These are phyloP conservation scores for Pichia sp. DNA, from an alignment of 1,139 yeast genomes.

Conservation along the genomic window DNA sequence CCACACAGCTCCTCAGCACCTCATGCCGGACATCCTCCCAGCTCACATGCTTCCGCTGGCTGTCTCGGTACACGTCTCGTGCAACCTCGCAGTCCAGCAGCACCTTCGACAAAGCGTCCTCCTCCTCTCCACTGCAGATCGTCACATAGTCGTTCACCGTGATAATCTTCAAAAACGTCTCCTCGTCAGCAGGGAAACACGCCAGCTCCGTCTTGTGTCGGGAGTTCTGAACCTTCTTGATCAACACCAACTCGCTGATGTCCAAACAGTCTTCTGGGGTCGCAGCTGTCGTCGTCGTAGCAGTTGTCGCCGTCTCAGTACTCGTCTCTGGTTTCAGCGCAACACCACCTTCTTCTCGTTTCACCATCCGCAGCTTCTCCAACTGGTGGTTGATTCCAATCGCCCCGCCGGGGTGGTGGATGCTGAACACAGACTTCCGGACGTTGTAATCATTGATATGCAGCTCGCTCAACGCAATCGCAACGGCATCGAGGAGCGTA, in stretches of 20 bases:
- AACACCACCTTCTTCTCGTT: neutral
- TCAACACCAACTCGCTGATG: conserved; percentile 21
- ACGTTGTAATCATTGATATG: conserved; percentile 54
- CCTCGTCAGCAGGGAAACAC: conserved; percentile 29
- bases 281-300: no score
- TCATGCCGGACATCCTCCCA: neutral
- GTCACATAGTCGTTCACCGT: conserved; percentile 37
- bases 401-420: conserved; percentile 89
- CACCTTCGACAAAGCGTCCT: neutral
- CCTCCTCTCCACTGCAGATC: neutral
- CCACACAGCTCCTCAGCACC: neutral
- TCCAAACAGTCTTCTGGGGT: conserved; percentile 15
- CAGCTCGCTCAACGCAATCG: conserved; percentile 69
- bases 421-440: conserved; percentile 58
- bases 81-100: conserved; percentile 20
- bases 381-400: conserved; percentile 56
- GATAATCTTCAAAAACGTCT: conserved; percentile 30
- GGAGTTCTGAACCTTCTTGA: conserved; percentile 22
- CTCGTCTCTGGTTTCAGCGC: neutral
- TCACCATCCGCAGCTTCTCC: conserved; percentile 7
- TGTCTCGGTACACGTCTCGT: conserved; percentile 22
- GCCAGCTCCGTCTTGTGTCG: conserved; percentile 21
- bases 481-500: conserved; percentile 75
- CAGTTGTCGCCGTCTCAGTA: no score
- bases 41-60: conserved; percentile 1